Conservation (phyloP, 2,329 filamentous ascomycete genomes). For the Trichoderma sp. region DNA sequence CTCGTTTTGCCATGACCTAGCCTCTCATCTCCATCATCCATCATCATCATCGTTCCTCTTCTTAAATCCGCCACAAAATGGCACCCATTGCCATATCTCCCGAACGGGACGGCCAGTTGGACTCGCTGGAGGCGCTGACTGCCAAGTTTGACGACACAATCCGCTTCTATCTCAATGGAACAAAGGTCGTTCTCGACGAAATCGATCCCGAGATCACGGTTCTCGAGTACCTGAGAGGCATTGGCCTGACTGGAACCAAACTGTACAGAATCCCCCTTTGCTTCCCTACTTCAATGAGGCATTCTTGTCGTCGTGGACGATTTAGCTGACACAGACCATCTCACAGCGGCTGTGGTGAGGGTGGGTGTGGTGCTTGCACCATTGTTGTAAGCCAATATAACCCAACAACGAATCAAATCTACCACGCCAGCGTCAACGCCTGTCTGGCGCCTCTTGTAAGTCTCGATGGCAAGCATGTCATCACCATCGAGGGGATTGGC, state of each 20-base stretch:
- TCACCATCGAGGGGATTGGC: conserved; percentile 95
- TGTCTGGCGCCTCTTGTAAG: conserved; percentile 90
- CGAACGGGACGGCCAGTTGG: conserved; percentile 37
- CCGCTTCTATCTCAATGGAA: conserved; percentile 92
- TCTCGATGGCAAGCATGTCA: conserved; percentile 95
- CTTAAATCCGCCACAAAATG: conserved; percentile 38
- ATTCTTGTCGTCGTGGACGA: neutral
- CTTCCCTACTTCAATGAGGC: neutral
- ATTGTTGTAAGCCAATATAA: conserved; percentile 93
- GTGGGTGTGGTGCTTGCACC: conserved; percentile 93
- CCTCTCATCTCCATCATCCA: neutral
- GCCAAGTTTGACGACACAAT: conserved; percentile 81
- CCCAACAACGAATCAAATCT: conserved; percentile 85
- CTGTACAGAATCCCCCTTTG: conserved; percentile 46
- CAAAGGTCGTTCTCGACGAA: conserved; percentile 78
- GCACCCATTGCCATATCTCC: conserved; percentile 55
- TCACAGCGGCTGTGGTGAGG: conserved; percentile 79
- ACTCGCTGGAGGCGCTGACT: conserved; percentile 52
- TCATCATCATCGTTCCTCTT: neutral
- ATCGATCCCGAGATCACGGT: conserved; percentile 90
- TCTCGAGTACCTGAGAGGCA: conserved; percentile 86
- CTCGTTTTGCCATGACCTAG: neutral
- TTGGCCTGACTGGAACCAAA: conserved; percentile 93
- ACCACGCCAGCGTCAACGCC: conserved; percentile 95
- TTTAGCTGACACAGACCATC: conserved; percentile 14